Evolutionary conservation across 345 rosid genomes (phyloP), one percentile per base, ranked within the genome.

Genomic region (Citrus glauca): DNA sequence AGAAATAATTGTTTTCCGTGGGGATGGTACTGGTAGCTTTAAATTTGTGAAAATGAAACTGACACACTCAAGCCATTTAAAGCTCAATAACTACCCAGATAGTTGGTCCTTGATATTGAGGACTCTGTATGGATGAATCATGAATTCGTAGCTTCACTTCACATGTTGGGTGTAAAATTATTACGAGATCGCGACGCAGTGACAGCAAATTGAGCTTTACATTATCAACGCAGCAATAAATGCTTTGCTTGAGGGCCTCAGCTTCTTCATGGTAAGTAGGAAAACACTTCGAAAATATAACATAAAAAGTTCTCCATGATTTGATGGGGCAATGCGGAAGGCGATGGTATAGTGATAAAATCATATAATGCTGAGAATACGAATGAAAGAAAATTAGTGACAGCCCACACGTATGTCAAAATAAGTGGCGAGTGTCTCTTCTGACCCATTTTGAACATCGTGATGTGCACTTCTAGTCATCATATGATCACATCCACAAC

Each of bases 291-390:
- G 22, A 14, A 50, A 13, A 38, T 1, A 32, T 32, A 38, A 67
- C 1, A 6, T 37, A 38, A 17, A 65, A 73, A n/a, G 17, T 11
- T 50, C 32, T 25, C 56, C 57, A 53, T 63, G 79, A 80, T 75
- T 80, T 75, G 82, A 75, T 63, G 27, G 59, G 59, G 60, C 76
- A 70, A 53, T 20, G 40, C 42, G 38, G 42, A 42, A 13, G 77
- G 59, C 25, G 66, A 42, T 73, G 28, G 5, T 7, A 63, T 28
- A 16, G 5, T 63, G 66, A 53, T 53, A 53, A 17, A 45, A 17
- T 19, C 25, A 53, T 53, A 28, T 19, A 2, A 69, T 45, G 59
- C 59, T 28, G 16, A 7, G 16, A 70, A 45, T 48, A 25, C 6
- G 60, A 27, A 9, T 7, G 35, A 5, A 37, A 66, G 17, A 66